These are phyloP conservation scores for Fusarium abutilonis DNA, from an alignment of 2,329 filamentous ascomycete species.

Conservation along the genomic window DNA sequence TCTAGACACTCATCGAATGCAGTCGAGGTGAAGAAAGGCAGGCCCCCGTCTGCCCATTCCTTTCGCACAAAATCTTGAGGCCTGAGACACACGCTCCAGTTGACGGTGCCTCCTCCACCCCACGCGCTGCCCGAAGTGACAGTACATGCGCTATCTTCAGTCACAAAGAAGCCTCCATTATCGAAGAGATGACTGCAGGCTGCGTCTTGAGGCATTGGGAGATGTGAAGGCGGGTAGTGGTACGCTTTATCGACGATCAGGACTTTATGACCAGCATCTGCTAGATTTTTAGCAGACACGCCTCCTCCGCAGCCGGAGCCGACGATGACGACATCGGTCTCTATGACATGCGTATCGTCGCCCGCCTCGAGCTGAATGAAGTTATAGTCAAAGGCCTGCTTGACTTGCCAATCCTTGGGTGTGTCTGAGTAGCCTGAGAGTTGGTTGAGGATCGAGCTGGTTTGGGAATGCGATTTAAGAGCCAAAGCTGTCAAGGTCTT, in stretches of 20 bases:
- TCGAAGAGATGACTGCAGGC: conserved; percentile 75
- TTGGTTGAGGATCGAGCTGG: conserved; percentile 63
- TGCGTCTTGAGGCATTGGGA: conserved; percentile 76
- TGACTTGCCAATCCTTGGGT: conserved; percentile 61
- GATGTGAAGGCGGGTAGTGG: conserved; percentile 74
- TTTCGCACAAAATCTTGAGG: conserved; percentile 80
- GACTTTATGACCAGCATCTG: conserved; percentile 78
- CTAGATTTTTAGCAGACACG: conserved; percentile 81
- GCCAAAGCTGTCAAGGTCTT: conserved; percentile 65
- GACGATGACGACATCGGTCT: conserved; percentile 85
- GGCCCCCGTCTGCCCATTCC: conserved; percentile 78
- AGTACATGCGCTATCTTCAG: conserved; percentile 66
- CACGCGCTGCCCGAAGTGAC: conserved; percentile 77
- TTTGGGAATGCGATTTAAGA: conserved; percentile 65
- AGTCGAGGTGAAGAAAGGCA: conserved; percentile 77
- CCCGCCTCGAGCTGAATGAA: conserved; percentile 67
- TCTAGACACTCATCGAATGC: conserved; percentile 84
- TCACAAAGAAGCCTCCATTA: conserved; percentile 66
- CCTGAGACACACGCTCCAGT: conserved; percentile 76
- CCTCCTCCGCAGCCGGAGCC: conserved; percentile 88
- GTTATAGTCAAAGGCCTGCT: conserved; percentile 63
- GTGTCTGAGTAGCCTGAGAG: conserved; percentile 68
- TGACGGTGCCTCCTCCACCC: conserved; percentile 88
- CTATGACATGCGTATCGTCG: conserved; percentile 65
- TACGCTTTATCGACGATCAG: conserved; percentile 86